Conservation (phyloP, 768 basidiomycete genomes). For the Tremella yokohamensis region DNA sequence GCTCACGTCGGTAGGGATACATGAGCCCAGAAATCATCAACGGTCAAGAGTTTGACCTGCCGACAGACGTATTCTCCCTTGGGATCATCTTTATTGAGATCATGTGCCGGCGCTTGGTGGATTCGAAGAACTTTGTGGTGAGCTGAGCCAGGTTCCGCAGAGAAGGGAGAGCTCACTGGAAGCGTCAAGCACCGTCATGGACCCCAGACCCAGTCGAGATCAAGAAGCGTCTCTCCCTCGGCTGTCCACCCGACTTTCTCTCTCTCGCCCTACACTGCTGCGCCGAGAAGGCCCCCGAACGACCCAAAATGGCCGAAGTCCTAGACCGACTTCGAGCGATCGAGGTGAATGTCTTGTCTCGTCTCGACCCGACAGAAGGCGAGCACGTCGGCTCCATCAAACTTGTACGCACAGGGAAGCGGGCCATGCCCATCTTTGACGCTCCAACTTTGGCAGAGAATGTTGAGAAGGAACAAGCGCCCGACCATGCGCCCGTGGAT, state of each 20-base stretch:
- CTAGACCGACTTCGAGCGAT: slow-evolving; percentile 74
- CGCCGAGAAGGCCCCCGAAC: slow-evolving; percentile 60
- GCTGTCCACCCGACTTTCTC: slow-evolving; percentile 75
- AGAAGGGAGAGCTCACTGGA: not conserved
- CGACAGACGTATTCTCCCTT: slow-evolving; percentile 91
- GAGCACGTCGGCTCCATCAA: slow-evolving; percentile 80
- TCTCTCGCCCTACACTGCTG: slow-evolving; percentile 76
- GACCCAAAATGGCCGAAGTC: slow-evolving; percentile 75
- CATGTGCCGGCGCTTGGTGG: slow-evolving; percentile 74
- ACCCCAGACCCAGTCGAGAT: slow-evolving; percentile 74
- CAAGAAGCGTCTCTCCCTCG: slow-evolving; percentile 61
- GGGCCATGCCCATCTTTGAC: slow-evolving; percentile 49
- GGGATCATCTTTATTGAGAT: slow-evolving; percentile 78
- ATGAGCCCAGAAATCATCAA: slow-evolving; percentile 96
- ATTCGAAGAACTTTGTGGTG: slow-evolving; percentile 59
- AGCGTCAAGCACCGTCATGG: slow-evolving; percentile 74
- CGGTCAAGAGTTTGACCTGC: slow-evolving; percentile 85
- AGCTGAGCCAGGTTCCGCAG: not conserved
- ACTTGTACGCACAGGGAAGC: slow-evolving; percentile 63
- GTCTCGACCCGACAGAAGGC: slow-evolving; percentile 61
- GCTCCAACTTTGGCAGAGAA: not conserved
- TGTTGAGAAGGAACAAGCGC: slow-evolving; percentile 5
- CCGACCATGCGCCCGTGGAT: slow-evolving; percentile 5
- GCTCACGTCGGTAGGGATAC: slow-evolving; percentile 63
- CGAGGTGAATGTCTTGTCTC: slow-evolving; percentile 73